Evolutionary conservation across 2,329 filamentous ascomycete species (phyloP), one percentile per base, ranked within the genome.

Genomic region (Epichloe sylvatica): DNA sequence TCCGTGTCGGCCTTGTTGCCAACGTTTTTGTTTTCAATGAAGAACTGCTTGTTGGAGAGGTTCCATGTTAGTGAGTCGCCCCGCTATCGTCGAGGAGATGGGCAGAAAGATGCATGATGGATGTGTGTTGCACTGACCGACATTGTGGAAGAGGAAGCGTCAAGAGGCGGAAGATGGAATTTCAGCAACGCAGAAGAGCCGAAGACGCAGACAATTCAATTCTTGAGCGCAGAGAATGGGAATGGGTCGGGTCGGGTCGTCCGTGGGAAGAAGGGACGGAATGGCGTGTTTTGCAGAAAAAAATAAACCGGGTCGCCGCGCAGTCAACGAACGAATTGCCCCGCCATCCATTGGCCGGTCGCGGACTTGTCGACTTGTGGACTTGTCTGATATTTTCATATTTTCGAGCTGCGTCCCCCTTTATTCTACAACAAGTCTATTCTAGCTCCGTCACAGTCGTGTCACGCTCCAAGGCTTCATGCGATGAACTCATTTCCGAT

Each of bases 1-100:
- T 92, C 86, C 51, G 84, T 79, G 55, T 80, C 75, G 47, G 73
- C 72, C 66, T 79, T 80, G 67, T 90, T 84, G 59, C 86, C 86
- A 57, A 90, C 81, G 67, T 84, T 80, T 59, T 83, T 80, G 67
- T 91, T 90, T 62, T 84, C 76, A 59, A 87, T 84, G 70, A 80
- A 86, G 75, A 86, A 89, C 63, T 68, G 51, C 36, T 45, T 68
- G 51, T 37, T 45, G n/a, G 3, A 30, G 8, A 30, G 30, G 33
- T 15, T 11, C 50, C 25, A 34, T 50, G 45, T 47, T 15, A 49
- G 53, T 65, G 56, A 66, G 59, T 63, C 60, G 64, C 54, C 53
- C 53, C 53, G 2, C 19, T 19, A 19, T 19, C 19, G 19, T 43
- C 7, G 15, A 33, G 30, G 17, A 48, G 45, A 48, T 36, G 23